Base-by-base conservation (phyloP, 2,329 filamentous ascomycete species). In the Penicillium sp. region DNA sequence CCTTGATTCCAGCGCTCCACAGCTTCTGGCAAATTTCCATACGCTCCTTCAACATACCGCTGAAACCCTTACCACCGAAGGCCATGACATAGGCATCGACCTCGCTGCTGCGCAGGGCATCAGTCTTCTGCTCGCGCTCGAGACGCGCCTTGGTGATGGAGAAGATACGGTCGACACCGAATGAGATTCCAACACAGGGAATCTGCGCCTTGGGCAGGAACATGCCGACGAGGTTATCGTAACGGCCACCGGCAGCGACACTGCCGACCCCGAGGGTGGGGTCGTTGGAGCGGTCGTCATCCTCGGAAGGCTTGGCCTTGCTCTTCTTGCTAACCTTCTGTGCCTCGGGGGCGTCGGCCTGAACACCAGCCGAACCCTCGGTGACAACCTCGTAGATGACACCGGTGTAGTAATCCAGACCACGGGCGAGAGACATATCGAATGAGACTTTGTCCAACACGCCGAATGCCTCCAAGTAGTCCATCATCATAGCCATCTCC, bases 11-110 rank as follows among this genome's bases (percentile, higher is more conserved):
- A 7, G 88, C 90, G 63, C 91, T 86, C 91, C 93, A 95, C 46
- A 97, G 79, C 61, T 80, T 80, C 61, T 85, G 82, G 55, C 87
- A 87, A 35, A 97, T 82, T 26, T 85, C 79, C 85, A 97, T 92
- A 61, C 93, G 88, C 78, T 97, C 89, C 62, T 86, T 85, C 51
- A 96, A 76, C 60, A 95, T 79, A 42, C 90, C 91, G 14, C 82
- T 87, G 73, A 92, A 93, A 18, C 86, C 89, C 75, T 92, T 93
- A 49, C 90, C 89, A 50, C 91, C 92, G 68, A 97, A 91, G 0
- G 91, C 91, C 91, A 97, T 97, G 67, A 97, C 88, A 74, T 86
- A 97, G 42, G 92, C 91, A 68, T 97, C 92, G 2, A 92, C 87
- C 64, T 94, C 89, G 67, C 87, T 91, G 60, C 81, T 80, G 59